Percentiles rank a stretch among this genome's conserved stretches.
These are phyloP conservation scores for Stygiomarasmius scandens DNA, from an alignment of 1,284 basidiomycete species.

Conservation along the genomic window DNA sequence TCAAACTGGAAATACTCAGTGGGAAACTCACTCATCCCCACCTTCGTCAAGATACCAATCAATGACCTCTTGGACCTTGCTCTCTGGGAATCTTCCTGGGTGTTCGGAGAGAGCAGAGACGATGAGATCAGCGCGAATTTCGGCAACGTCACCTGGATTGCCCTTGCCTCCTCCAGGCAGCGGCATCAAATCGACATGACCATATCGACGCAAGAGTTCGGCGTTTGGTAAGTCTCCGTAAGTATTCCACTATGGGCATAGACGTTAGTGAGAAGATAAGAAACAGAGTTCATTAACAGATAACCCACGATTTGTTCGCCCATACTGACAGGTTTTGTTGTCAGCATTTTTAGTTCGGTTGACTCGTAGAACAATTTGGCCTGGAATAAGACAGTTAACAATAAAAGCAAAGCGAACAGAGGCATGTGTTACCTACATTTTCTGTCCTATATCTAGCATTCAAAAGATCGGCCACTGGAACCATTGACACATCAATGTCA, in stretches of 20 bases:
- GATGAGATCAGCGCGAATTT: conserved; percentile 81
- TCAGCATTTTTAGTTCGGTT: conserved; percentile 75
- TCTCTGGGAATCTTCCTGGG: conserved; percentile 23
- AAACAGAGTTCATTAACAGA: background rate
- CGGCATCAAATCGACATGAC: conserved; percentile 84
- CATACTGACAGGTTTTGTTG: conserved; percentile 72
- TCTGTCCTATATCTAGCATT: conserved; percentile 87
- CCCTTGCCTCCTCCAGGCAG: conserved; percentile 52
- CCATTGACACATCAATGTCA: conserved; percentile 84
- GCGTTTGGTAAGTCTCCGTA: conserved; percentile 95
- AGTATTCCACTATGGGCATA: conserved; percentile 79
- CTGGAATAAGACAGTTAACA: conserved; percentile 39
- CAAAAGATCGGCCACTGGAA: conserved; percentile 95
- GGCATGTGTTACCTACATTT: conserved; percentile 63
- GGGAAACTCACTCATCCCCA: conserved; percentile 79
- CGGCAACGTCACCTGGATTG: conserved; percentile 88
- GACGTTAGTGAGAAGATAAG: conserved; percentile 5
- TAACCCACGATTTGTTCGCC: conserved; percentile 87
- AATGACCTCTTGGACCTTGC: conserved; percentile 59
- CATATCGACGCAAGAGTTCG: conserved; percentile 93
- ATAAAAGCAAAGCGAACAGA: background rate
- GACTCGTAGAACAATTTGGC: conserved; percentile 86
- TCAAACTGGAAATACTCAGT: background rate
- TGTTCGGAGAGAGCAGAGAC: conserved; percentile 49
- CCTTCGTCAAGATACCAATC: conserved; percentile 93